phyloP scores from a whole-genome alignment of 345 rosid species.

The Corchorus olitorius region DNA sequence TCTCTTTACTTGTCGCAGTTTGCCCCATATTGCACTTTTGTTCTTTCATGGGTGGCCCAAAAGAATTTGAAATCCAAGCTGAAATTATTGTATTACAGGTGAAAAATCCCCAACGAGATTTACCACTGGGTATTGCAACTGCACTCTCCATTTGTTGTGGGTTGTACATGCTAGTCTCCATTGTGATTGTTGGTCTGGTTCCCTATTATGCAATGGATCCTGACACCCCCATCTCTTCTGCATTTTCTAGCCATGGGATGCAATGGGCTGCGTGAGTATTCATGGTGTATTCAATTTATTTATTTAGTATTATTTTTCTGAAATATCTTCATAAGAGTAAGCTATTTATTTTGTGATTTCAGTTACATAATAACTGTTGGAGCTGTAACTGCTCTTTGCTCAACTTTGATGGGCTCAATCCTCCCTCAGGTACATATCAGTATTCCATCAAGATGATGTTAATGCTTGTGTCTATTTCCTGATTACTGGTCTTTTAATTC shows the following conservation, averaged over 20 bases:
- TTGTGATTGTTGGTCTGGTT: slow-evolving; percentile 88
- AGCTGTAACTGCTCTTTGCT: slow-evolving; percentile 93
- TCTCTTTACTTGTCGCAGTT: not conserved
- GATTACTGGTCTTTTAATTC: not conserved
- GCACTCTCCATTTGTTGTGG: slow-evolving; percentile 86
- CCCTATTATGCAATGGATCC: slow-evolving; percentile 97
- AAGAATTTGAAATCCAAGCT: slow-evolving; percentile 15
- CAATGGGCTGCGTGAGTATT: slow-evolving; percentile 95
- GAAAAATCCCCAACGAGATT: slow-evolving; percentile 94
- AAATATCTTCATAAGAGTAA: not conserved
- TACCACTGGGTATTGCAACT: slow-evolving; percentile 89
- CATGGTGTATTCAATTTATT: slow-evolving; percentile 1
- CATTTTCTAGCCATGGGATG: slow-evolving; percentile 88
- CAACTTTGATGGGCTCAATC: slow-evolving; percentile 89
- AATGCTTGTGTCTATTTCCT: not conserved
- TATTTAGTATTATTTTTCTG: slow-evolving; percentile 5
- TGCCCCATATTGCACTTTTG: slow-evolving; percentile 13
- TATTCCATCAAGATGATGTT: not conserved
- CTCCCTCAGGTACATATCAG: slow-evolving; percentile 82
- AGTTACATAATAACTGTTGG: slow-evolving; percentile 85
- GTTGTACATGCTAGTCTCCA: slow-evolving; percentile 90
- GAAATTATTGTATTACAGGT: slow-evolving; percentile 51
- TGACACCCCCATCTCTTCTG: slow-evolving; percentile 97
- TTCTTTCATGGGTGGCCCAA: slow-evolving; percentile 12
- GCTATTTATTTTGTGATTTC: slow-evolving; percentile 29